Evolutionary conservation across 2,329 filamentous ascomycete genomes (phyloP).

Genomic region (Aspergillus ibericus): DNA sequence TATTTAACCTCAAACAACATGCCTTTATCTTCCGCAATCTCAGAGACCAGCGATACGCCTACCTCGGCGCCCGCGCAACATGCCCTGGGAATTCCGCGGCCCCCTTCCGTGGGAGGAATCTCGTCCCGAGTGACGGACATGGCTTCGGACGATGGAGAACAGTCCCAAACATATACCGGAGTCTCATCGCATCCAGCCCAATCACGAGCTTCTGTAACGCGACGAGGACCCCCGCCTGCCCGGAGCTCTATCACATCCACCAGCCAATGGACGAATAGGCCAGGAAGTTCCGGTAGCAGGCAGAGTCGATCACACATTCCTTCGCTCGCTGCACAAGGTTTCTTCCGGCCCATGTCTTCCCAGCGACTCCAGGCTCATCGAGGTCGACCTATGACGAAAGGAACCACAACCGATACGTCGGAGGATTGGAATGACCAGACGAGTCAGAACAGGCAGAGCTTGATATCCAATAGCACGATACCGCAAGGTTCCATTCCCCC

Average conservation of each 20-base stretch:
- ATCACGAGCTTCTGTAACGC: conserved; percentile 58
- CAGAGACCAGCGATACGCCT: conserved; percentile 44
- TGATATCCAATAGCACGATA: conserved; percentile 55
- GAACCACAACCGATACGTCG: conserved; percentile 31
- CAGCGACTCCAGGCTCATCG: conserved; percentile 90
- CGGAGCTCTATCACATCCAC: conserved; percentile 43
- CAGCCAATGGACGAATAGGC: conserved; percentile 49
- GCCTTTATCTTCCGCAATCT: conserved; percentile 23
- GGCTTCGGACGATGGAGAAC: conserved; percentile 53
- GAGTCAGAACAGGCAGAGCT: conserved; percentile 58
- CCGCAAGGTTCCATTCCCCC: conserved; percentile 37
- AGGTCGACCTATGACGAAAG: conserved; percentile 50
- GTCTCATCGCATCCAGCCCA: conserved; percentile 55
- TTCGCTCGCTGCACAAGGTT: conserved; percentile 82
- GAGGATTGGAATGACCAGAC: conserved; percentile 48
- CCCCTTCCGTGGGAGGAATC: conserved; percentile 50
- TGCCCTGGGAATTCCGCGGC: conserved; percentile 54
- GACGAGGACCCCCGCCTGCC: conserved; percentile 51
- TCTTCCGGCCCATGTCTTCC: conserved; percentile 96
- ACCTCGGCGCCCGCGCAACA: conserved; percentile 40
- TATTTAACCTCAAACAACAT: conserved; percentile 17
- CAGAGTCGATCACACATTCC: conserved; percentile 85
- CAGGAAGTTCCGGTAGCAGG: conserved; percentile 61
- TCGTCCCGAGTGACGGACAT: conserved; percentile 71
- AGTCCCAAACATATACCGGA: conserved; percentile 39